Percentiles rank a stretch among this genome's conserved stretches.
These are phyloP conservation scores for Elsinoe perseae DNA, from an alignment of 2,329 filamentous ascomycete genomes.

Conservation along the genomic window DNA sequence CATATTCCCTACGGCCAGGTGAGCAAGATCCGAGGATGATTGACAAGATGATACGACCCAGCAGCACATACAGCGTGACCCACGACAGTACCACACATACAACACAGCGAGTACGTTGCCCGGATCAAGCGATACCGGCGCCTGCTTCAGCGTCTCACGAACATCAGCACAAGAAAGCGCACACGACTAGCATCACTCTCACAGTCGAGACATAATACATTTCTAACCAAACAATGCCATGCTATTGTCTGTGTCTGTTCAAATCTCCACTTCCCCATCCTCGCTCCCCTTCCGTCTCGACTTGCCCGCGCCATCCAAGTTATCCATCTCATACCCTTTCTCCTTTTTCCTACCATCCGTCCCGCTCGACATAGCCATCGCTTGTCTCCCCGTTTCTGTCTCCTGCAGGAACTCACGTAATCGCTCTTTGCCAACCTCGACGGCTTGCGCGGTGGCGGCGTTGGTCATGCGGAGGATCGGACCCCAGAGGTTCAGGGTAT, in stretches of 20 bases:
- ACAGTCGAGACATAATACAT: not conserved
- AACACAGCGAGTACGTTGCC: not conserved
- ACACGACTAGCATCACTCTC: not conserved
- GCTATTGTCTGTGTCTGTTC: slow-evolving; percentile 21
- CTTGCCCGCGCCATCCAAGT: slow-evolving; percentile 53
- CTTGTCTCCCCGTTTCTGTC: slow-evolving; percentile 76
- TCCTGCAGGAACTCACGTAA: slow-evolving; percentile 83
- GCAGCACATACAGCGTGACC: not conserved
- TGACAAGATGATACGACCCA: not conserved
- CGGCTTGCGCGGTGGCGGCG: slow-evolving; percentile 74
- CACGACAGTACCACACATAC: not conserved
- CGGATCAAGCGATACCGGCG: not conserved
- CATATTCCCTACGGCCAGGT: not conserved
- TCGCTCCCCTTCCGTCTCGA: slow-evolving; percentile 41
- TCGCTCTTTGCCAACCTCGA: slow-evolving; percentile 87
- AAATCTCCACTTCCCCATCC: slow-evolving; percentile 49
- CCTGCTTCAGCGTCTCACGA: not conserved
- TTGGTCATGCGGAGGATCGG: slow-evolving; percentile 94
- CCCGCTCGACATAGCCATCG: slow-evolving; percentile 60
- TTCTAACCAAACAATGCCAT: not conserved
- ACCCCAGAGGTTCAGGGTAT: slow-evolving; percentile 88
- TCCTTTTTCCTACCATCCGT: slow-evolving; percentile 19
- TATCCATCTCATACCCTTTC: slow-evolving; percentile 44
- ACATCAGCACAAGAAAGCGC: not conserved
- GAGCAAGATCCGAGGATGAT: not conserved